These are phyloP conservation scores for Bryoerythrophyllum caledonicum DNA, from an alignment of 225 moss, liverwort and hornwort species.

Conservation along the genomic window DNA sequence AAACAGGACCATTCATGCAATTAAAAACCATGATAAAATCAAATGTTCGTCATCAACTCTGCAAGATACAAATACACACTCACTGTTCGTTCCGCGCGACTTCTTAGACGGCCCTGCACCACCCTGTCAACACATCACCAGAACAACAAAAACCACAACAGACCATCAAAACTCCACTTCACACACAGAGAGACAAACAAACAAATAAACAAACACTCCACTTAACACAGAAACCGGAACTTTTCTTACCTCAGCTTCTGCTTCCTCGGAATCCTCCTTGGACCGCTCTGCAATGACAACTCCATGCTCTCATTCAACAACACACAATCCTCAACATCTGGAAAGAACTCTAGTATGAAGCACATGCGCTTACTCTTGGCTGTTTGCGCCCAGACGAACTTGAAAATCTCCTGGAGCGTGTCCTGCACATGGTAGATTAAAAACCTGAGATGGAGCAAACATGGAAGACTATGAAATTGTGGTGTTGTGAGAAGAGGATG, in stretches of 20 bases:
- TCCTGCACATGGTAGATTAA: slow-evolving; percentile 30
- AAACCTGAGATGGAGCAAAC: not conserved
- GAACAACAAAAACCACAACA: not conserved
- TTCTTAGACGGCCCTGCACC: slow-evolving; percentile 66
- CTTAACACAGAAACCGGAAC: not conserved
- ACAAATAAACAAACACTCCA: not conserved
- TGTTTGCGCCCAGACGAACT: slow-evolving; percentile 56
- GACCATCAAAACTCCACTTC: not conserved
- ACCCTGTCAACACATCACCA: slow-evolving; percentile 39
- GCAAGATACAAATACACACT: slow-evolving; percentile 7
- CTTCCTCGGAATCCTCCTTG: slow-evolving; percentile 51
- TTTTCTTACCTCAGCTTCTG: slow-evolving; percentile 39
- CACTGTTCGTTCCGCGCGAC: slow-evolving; percentile 70
- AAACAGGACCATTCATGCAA: not conserved
- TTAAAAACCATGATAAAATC: not conserved
- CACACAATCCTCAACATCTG: not conserved
- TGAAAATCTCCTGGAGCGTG: slow-evolving; percentile 57
- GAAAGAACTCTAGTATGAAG: not conserved
- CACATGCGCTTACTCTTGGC: slow-evolving; percentile 46
- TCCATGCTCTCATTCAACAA: too few relatives aligned
- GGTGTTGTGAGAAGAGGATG: not conserved
- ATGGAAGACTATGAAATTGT: not conserved
- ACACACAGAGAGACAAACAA: too few relatives aligned
- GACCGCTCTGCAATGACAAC: slow-evolving; percentile 39
- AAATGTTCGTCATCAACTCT: too few relatives aligned